Evolutionary conservation across 306 rosid genomes (phyloP), one percentile per base, ranked within the genome.

Genomic region (Vigna angularis): DNA sequence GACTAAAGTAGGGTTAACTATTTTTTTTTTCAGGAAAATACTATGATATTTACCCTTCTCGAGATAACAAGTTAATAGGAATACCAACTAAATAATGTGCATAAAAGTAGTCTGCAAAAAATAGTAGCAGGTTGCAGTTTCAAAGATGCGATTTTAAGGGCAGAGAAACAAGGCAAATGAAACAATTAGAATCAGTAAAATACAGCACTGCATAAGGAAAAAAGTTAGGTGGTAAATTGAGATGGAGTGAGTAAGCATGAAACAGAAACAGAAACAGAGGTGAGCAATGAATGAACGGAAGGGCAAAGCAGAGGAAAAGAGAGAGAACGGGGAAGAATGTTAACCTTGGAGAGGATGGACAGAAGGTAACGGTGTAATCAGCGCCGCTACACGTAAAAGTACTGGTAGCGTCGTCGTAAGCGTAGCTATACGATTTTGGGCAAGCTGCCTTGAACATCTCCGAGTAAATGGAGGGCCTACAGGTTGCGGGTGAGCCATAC

Each of bases 371-470:
- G 66, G 90, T 86, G 81, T 90, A 94, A 79, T 92, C 98, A 5
- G 93, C 97, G 1, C 91, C 94, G 26, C 75, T 53, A 72, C 98
- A 94, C 1, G 98, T 94, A 76, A 94, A 94, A 3, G 95, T 94
- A 71, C 98, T 94, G 2, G 93, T 84, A 4, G 89, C 95, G 22
- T 94, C 97, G 12, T 94, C 97, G 67, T 89, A 94, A 0, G 98
- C 97, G 77, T 94, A 92, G 92, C 97, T 94, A 75, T 94, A 92
- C 84, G 97, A 89, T 51, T 66, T 86, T 0, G 97, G 98, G 30
- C 97, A 94, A 3, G 92, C 98, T 9, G 89, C n/a, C 66, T 90
- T 94, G 34, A 94, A 92, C 86, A 92, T 89, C 71, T 89, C 87
- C 26, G 98, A 92, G 80, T 94, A 94, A 12, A 68, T 70, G 7